These are phyloP conservation scores for Closterium sp. DNA, from an alignment of 139 green algal genomes.

Conservation along the genomic window DNA sequence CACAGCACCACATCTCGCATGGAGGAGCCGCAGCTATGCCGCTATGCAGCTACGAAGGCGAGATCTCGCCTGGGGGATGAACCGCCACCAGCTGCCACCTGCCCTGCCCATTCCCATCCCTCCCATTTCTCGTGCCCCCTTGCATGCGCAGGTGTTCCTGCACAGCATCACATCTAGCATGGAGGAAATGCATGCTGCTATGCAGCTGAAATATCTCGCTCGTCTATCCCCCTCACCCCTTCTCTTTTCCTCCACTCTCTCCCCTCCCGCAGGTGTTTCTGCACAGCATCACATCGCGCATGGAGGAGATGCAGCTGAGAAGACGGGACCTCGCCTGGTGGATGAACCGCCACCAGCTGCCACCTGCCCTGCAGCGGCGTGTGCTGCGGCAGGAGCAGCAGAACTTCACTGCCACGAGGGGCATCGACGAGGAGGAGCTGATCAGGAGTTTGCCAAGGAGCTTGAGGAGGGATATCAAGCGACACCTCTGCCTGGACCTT, in stretches of 20 bases:
- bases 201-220: no score
- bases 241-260: not conserved
- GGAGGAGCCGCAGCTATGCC: conserved; percentile 34
- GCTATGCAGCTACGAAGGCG: conserved; percentile 20
- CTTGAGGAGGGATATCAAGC: conserved; percentile 39
- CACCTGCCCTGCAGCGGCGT: conserved; percentile 24
- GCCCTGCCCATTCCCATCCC: not conserved
- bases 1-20: conserved; percentile 12
- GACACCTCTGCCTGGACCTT: conserved; percentile 27
- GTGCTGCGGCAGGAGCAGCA: conserved; percentile 27
- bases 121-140: no score
- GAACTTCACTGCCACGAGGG: conserved; percentile 16
- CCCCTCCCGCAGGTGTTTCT: conserved; percentile 5
- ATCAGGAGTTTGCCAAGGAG: conserved; percentile 7
- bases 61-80: conserved; percentile 40
- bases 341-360: conserved; percentile 39
- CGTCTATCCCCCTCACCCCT: no score
- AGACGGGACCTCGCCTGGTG: conserved; percentile 27
- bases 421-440: conserved; percentile 35
- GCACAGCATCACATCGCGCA: conserved; percentile 24
- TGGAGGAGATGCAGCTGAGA: conserved; percentile 28
- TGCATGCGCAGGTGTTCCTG: no score
- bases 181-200: conserved; percentile 28
- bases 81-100: conserved; percentile 32
- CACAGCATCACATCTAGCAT: conserved; percentile 14